Base-by-base conservation (phyloP, 495 filamentous ascomycete genomes). In the Aspergillus ostianus region DNA sequence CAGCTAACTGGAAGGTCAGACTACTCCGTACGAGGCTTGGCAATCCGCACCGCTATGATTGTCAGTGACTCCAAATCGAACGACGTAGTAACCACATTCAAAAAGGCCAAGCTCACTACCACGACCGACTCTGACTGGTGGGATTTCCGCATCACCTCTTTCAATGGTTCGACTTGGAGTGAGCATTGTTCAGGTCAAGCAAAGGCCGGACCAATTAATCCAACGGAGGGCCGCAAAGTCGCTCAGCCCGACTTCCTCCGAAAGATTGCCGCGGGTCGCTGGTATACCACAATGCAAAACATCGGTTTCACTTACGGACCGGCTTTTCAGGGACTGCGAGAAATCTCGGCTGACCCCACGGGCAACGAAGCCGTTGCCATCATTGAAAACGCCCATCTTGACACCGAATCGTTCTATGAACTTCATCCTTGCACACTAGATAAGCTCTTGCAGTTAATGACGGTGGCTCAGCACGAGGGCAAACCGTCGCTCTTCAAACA, bases 131-230 rank as follows among this genome's bases (percentile, higher is more conserved):
- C 50, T 3, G 27, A 27, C 12, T 52, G 50, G 50, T 27, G 17
- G 19, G 50, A 30, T 3, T 52, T 52, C 50, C 26, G 19, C n/a
- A 52, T 52, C 50, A 30, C 21, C 21, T 52, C 50, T 1, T n/a
- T 27, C 50, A 30, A 52, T 10, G 20, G 21, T 20, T 23, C 20
- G 3, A 18, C 50, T 13, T 52, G 50, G 50, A 52, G 19, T 8
- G 27, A 52, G 26, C 50, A 52, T 30, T 80, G 77, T 49, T 56
- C 53, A 7, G 80, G 80, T 0, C 63, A 75, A 27, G 73, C 30
- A 12, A 46, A 47, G 15, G 51, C 41, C 20, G 52, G 51, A 19
- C 19, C 47, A 20, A 26, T 20, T 20, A 10, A 49, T 12, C 19
- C 18, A 15, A 19, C 17, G 0, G 21, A 26, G 47, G 19, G 7